Evolutionary conservation across 495 filamentous ascomycete species (phyloP), one percentile per base, ranked within the genome.

Genomic region (Aspergillus sparsus): DNA sequence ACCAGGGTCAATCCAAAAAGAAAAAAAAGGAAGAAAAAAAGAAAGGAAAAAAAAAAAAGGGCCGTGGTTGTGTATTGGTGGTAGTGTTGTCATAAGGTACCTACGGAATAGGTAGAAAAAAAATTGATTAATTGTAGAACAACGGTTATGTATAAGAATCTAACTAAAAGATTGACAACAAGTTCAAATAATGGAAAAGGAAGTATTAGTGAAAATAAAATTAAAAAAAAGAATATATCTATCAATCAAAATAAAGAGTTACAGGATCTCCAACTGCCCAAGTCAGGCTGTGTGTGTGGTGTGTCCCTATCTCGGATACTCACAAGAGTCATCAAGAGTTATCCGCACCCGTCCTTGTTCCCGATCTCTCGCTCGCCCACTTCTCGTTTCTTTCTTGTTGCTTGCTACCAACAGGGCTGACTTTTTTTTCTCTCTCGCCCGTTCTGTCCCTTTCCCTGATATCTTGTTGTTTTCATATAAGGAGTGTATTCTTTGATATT

Each of bases 241-340:
- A 27, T 27, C 21, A 27, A 27, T 1, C 3, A 27, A 27, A 27
- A 27, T 27, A 3, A 27, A 27, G 21, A 27, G 3, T 27, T 27
- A 27, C 21, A 27, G 21, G 44, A 47, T 47, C 44, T 47, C 44
- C 44, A 52, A 60, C 9, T 55, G 52, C 34, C 61, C 56, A 51
- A 56, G 49, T 58, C 56, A 34, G 52, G 60, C 50, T 58, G 61
- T 53, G 52, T 42, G 35, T 37, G 53, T 55, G 47, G 52, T 42
- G 21, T 27, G 35, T 37, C 46, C 49, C 52, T 51, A 45, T 56
- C 60, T 52, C 57, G 55, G 55, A 57, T 12, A 47, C 16, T 21
- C 31, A 47, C 52, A 60, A 61, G 62, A 64, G 62, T 64, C 62
- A 64, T 64, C 62, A 35, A 15, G 39, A 31, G 35, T 34, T 49